Evolutionary conservation across 257 asterid genomes (phyloP).

Genomic region (Fraxinus excelsior): DNA sequence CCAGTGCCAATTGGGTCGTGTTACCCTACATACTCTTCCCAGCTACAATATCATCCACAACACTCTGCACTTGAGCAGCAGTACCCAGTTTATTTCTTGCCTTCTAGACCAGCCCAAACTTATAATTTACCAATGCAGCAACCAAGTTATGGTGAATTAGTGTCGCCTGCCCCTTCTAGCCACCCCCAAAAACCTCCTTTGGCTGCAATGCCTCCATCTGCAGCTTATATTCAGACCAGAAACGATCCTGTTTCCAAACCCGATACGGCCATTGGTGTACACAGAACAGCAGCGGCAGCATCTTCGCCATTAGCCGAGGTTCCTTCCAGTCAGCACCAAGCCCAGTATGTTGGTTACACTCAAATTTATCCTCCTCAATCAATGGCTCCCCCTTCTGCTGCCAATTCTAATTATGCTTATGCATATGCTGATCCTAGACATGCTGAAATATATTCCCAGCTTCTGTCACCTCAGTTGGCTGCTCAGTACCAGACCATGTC

Average conservation of each 20-base stretch:
- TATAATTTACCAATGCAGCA: conserved; percentile 72
- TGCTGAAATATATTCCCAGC: conserved; percentile 74
- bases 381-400: conserved; percentile 60
- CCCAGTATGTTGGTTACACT: conserved; percentile 66
- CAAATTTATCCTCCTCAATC: conserved; percentile 80
- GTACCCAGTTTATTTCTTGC: conserved; percentile 64
- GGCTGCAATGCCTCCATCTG: conserved; percentile 41
- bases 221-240: conserved; percentile 46
- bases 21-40: conserved; percentile 70
- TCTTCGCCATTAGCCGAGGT: conserved; percentile 59
- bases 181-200: conserved; percentile 61
- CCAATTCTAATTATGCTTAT: conserved; percentile 54
- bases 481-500: conserved; percentile 78
- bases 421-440: conserved; percentile 69
- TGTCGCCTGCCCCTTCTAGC: conserved; percentile 48
- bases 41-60: conserved; percentile 61
- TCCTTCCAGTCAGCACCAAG: conserved; percentile 52
- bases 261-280: conserved; percentile 55
- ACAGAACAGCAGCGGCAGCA: conserved; percentile 44
- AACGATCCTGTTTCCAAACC: conserved; percentile 55
- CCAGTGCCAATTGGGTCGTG: conserved; percentile 54
- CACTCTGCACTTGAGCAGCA: conserved; percentile 66
- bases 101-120: conserved; percentile 63
- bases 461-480: conserved; percentile 60
- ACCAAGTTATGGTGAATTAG: conserved; percentile 49